Evolutionary conservation across 2,329 filamentous ascomycete species (phyloP), one percentile per base, ranked within the genome.

Genomic region (Pyrenophora graminea): DNA sequence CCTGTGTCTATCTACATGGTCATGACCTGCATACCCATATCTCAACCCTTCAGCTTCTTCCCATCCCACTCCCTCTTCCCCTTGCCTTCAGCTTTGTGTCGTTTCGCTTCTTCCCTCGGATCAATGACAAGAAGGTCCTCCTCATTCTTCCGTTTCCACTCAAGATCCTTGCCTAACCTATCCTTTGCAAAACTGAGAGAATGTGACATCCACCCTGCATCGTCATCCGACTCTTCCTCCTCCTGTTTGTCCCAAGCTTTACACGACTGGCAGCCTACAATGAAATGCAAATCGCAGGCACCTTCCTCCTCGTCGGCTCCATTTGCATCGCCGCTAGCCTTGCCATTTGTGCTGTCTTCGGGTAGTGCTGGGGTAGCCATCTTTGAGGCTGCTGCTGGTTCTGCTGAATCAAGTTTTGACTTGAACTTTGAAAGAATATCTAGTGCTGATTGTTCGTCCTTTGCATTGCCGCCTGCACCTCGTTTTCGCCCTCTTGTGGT

Each of bases 51-150:
- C 6, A 53, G 55, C 27, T 66, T 69, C 3, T 42, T 53, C 12
- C 55, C 55, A 39, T 70, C 68, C 62, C 67, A 63, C 10, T 66
- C 65, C 21, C 62, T 55, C 39, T 65, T 69, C 39, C 61, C 64
- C 48, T 85, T 48, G 0, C 27, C 80, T 58, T 82, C 80, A 9
- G 81, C 81, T 61, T 78, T 84, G 33, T 95, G 78, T 33, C 87
- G 87, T 68, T 84, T 86, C 38, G 89, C 88, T 71, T 90, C 91
- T 71, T 92, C 90, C 49, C 90, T 79, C 1, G 92, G 92, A 77
- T 99, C 94, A 72, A 97, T 97, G 3, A 97, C 91, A 39, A 96
- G 84, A 37, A 96, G 74, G 65, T 97, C 90, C 51, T 97, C 91
- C 67, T 94, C 91, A 46, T 93, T 92, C 74, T 94, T 92, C 74